phyloP scores from a whole-genome alignment of 2,329 filamentous ascomycete genomes.

The Scorias spongiosa region DNA sequence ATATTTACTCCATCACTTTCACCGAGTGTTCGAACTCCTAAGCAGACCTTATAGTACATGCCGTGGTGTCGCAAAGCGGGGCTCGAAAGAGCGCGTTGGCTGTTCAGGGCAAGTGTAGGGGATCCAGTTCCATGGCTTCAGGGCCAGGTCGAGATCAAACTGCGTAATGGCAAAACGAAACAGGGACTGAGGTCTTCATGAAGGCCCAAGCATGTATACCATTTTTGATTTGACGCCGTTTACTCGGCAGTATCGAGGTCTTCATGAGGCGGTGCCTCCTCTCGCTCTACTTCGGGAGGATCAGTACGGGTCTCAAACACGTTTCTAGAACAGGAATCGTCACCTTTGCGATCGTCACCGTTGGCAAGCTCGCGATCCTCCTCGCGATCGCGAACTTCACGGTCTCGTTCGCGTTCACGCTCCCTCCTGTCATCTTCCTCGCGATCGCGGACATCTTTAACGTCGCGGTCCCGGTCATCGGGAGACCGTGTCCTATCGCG shows the following conservation, averaged over 20 bases:
- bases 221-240: no score
- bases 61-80: no score
- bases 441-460: slow-evolving; percentile 21
- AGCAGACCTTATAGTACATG: no score
- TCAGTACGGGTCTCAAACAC: slow-evolving; percentile 9
- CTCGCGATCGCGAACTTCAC: slow-evolving; percentile 2
- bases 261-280: slow-evolving; percentile 75
- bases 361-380: slow-evolving; percentile 29
- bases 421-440: slow-evolving; percentile 33
- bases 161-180: no score
- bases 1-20: no score
- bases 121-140: no score
- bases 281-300: slow-evolving; percentile 26
- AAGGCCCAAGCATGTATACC: no score
- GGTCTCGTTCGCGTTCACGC: slow-evolving; percentile 10
- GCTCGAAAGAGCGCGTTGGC: no score
- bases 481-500: slow-evolving; percentile 57
- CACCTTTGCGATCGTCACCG: slow-evolving; percentile 84
- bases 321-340: slow-evolving; percentile 5
- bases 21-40: no score
- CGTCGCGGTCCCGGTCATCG: slow-evolving; percentile 48
- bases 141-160: no score
- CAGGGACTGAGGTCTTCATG: no score
- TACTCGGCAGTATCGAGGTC: slow-evolving; percentile 90
- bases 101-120: no score